These are phyloP conservation scores for Boletus barrowsii DNA, from an alignment of 768 basidiomycete species.

Conservation along the genomic window DNA sequence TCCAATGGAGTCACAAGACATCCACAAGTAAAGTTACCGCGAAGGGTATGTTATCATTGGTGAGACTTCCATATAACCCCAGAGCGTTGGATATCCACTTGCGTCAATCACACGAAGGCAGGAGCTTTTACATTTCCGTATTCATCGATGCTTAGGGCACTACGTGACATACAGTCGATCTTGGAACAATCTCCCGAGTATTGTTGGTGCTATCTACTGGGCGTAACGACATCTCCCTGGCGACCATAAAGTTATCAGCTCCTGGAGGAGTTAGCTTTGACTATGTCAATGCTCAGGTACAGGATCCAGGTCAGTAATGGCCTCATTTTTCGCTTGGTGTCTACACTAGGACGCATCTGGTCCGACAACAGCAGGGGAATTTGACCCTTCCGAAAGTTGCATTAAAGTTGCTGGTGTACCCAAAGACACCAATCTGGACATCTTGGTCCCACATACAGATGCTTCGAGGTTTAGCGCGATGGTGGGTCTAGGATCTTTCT, in stretches of 20 bases:
- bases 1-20: constrained; percentile 61
- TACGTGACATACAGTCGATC: constrained; percentile 49
- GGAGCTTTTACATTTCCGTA: constrained; percentile 15
- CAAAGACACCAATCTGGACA: constrained; percentile 41
- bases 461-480: constrained; percentile 57
- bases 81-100: constrained; percentile 63
- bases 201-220: constrained; percentile 62
- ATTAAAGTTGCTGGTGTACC: constrained; percentile 50
- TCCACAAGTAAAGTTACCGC: constrained; percentile 15
- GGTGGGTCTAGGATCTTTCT: constrained; percentile 39
- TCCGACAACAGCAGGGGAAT: constrained; percentile 18
- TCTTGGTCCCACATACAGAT: constrained; percentile 66
- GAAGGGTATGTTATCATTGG: constrained; percentile 38
- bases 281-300: constrained; percentile 40
- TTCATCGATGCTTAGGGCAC: neutral
- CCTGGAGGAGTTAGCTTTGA: constrained; percentile 52
- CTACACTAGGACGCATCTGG: constrained; percentile 2
- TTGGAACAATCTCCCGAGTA: constrained; percentile 55
- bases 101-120: constrained; percentile 47
- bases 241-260: constrained; percentile 51
- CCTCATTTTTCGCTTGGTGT: constrained; percentile 10
- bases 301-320: constrained; percentile 31
- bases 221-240: constrained; percentile 58
- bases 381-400: constrained; percentile 41
- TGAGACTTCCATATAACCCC: constrained; percentile 62